phyloP scores from a whole-genome alignment of 2,329 filamentous ascomycete species.

The Hypoxylon sp. region DNA sequence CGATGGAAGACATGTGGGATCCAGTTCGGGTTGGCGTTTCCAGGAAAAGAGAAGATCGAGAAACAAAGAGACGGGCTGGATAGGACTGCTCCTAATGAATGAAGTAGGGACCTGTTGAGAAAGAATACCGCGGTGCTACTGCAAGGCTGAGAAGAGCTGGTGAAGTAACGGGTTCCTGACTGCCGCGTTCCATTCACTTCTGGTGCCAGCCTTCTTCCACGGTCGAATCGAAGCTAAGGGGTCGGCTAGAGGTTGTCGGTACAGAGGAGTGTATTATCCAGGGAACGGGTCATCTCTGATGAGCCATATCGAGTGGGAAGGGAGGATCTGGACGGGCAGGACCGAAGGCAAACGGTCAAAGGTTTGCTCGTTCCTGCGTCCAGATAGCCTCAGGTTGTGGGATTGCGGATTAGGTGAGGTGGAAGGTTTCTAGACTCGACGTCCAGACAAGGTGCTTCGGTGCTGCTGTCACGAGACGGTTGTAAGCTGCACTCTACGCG shows the following conservation, averaged over 20 bases:
- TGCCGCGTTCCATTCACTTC: slow-evolving; percentile 28
- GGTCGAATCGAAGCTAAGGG: slow-evolving; percentile 3
- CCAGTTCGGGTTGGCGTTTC: slow-evolving; percentile 14
- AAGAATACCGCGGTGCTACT: background rate
- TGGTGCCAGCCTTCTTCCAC: slow-evolving; percentile 8
- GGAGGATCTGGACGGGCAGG: slow-evolving; percentile 16
- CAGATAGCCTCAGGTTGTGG: slow-evolving; percentile 17
- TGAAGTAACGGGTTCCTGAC: slow-evolving; percentile 28
- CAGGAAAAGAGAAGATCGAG: slow-evolving; percentile 1
- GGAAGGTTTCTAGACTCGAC: slow-evolving; percentile 25
- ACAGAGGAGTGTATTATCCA: slow-evolving; percentile 27
- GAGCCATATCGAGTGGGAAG: slow-evolving; percentile 38
- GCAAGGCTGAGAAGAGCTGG: slow-evolving; percentile 3
- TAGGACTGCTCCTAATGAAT: slow-evolving; percentile 7
- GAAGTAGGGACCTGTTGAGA: slow-evolving; percentile 9
- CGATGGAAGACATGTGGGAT: slow-evolving; percentile 46
- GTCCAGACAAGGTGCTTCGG: slow-evolving; percentile 23
- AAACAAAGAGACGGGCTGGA: slow-evolving; percentile 19
- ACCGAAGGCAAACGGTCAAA: slow-evolving; percentile 24
- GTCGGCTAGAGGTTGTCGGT: slow-evolving; percentile 25
- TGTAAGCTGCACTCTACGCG: slow-evolving; percentile 21
- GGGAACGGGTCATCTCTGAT: slow-evolving; percentile 38
- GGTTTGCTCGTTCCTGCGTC: slow-evolving; percentile 33
- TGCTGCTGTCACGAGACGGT: slow-evolving; percentile 21
- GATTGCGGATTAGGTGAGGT: background rate